These are phyloP conservation scores for Talaromyces sp. DNA, from an alignment of 2,329 filamentous ascomycete genomes.

Conservation along the genomic window DNA sequence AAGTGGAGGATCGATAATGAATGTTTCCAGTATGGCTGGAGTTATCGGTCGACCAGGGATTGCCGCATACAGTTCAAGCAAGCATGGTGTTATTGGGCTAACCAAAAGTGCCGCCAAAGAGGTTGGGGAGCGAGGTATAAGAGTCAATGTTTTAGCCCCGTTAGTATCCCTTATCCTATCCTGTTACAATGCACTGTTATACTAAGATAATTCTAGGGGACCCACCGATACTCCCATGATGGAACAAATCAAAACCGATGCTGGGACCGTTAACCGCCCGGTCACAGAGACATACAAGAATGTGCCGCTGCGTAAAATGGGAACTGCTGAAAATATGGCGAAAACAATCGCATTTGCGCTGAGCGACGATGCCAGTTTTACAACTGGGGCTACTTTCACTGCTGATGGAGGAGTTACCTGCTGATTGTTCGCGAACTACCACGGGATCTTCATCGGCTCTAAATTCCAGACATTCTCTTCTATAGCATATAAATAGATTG, in stretches of 20 bases:
- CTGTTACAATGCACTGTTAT: constrained; percentile 5
- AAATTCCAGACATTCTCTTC: no score
- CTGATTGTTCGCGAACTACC: neutral
- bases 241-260: neutral
- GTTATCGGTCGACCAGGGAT: neutral
- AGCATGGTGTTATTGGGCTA: constrained; percentile 30
- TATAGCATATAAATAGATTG: no score
- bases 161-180: constrained; percentile 19
- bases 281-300: neutral
- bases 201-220: constrained; percentile 16
- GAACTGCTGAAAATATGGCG: neutral
- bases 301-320: neutral
- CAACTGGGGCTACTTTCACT: neutral
- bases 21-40: neutral
- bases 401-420: constrained; percentile 60
- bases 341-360: neutral
- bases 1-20: neutral
- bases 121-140: constrained; percentile 25
- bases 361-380: neutral
- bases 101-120: constrained; percentile 36
- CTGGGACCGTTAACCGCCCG: neutral
- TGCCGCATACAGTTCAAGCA: constrained; percentile 29
- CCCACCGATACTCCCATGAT: constrained; percentile 16
- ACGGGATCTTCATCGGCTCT: no score
- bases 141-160: constrained; percentile 41